Base-by-base conservation (phyloP, 495 filamentous ascomycete genomes). In the Penicillium crystallinum region DNA sequence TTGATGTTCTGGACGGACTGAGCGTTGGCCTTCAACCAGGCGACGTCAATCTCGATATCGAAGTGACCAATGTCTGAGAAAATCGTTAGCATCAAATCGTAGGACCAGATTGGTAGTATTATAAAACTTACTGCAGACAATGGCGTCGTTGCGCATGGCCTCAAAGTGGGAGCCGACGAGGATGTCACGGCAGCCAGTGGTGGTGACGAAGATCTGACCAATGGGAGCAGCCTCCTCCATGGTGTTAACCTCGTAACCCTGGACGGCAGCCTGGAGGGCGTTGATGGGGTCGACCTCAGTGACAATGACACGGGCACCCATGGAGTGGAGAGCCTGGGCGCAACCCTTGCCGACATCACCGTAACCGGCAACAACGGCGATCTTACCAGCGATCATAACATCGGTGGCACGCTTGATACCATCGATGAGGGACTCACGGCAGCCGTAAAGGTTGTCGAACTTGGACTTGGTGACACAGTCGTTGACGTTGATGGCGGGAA, bases 381-480 rank as follows among this genome's bases (percentile, higher is more conserved):
- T 82, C 86, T 98, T 97, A 68, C 93, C 95, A 63, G 95, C 93
- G 80, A 98, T 90, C 93, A 98, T 98, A 73, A 97, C 93, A 81
- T 98, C 93, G 68, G 93, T 98, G 51, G 93, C 93, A 77, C 93
- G 92, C 87, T 97, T 98, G 84, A 98, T 98, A 75, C 93, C 93
- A 73, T 98, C 93, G 57, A 98, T 86, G 66, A 98, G 85, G 53
- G 93, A 97, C 80, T 98, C 93, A 69, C 90, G 86, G 89, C 93
- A 98, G 60, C 95, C 95, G 82, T 97, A 98, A 51, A 97, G 81
- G 82, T 98, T 98, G 83, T 98, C 93, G 73, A 98, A 98, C 81
- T 98, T 98, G 77, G 90, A 96, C 86, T 97, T 97, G 71, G 93
- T 96, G 67, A 97, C 91, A 54, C 88, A 89, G 82, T 97, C 91